These are phyloP conservation scores for Nakazawaea peltata DNA, from an alignment of 805 yeast genomes.

Conservation along the genomic window DNA sequence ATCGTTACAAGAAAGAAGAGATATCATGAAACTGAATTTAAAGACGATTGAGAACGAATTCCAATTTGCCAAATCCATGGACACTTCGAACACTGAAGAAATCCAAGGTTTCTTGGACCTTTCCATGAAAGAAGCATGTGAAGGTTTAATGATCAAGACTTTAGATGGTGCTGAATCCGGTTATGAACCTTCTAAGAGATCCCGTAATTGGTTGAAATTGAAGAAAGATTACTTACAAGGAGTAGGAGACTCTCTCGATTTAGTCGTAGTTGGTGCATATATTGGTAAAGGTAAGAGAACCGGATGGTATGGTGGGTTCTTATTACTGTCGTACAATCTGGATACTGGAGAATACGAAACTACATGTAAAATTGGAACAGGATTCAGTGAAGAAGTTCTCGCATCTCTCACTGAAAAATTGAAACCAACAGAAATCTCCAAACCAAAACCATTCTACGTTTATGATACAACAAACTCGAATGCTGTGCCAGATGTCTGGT, in stretches of 20 bases:
- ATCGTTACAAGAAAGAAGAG: constrained; percentile 65
- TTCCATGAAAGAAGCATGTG: constrained; percentile 84
- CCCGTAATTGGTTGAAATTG: constrained; percentile 90
- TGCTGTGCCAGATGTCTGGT: constrained; percentile 89
- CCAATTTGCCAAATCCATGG: constrained; percentile 67
- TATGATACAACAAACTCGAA: constrained; percentile 53
- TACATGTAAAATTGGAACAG: constrained; percentile 96
- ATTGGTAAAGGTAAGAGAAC: constrained; percentile 93
- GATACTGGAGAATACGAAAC: constrained; percentile 93
- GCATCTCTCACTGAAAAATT: constrained; percentile 50
- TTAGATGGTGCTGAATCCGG: constrained; percentile 71
- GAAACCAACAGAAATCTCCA: constrained; percentile 54
- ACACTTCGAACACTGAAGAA: constrained; percentile 63
- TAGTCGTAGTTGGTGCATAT: constrained; percentile 92
- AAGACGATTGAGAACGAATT: constrained; percentile 66
- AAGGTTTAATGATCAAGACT: constrained; percentile 93
- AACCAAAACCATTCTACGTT: constrained; percentile 60
- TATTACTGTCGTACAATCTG: constrained; percentile 82
- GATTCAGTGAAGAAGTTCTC: constrained; percentile 83
- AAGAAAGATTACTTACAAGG: constrained; percentile 94
- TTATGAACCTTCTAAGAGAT: constrained; percentile 92
- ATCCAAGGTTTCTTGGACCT: constrained; percentile 81
- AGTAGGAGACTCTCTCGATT: constrained; percentile 90
- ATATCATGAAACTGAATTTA: constrained; percentile 47
- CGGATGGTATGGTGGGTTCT: constrained; percentile 90